These are phyloP conservation scores for Colletotrichum sidae DNA, from an alignment of 2,329 filamentous ascomycete genomes.

Conservation along the genomic window DNA sequence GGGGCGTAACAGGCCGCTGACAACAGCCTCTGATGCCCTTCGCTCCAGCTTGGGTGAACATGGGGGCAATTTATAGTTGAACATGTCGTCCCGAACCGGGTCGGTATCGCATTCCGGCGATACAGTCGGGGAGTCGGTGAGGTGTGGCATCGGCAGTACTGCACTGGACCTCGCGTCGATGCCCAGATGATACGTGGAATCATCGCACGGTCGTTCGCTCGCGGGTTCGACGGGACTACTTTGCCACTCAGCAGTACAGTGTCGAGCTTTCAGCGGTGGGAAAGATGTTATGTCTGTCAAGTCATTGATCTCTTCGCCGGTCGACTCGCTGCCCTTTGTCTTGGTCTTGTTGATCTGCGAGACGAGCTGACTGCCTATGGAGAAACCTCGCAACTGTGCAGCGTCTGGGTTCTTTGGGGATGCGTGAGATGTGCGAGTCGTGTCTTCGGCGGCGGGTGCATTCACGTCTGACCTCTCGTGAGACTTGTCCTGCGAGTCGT, in stretches of 20 bases:
- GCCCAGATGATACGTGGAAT: constrained; percentile 44
- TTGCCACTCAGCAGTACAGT: constrained; percentile 49
- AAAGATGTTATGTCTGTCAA: constrained; percentile 47
- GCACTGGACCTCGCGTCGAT: constrained; percentile 46
- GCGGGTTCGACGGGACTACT: constrained; percentile 39
- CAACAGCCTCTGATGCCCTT: constrained; percentile 7
- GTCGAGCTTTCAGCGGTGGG: constrained; percentile 45
- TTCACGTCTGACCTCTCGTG: constrained; percentile 18
- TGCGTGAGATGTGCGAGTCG: neutral
- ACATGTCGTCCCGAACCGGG: constrained; percentile 24
- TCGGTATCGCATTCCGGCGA: neutral
- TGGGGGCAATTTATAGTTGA: constrained; percentile 20
- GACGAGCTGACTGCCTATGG: neutral
- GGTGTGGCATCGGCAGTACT: neutral
- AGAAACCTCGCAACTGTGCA: neutral
- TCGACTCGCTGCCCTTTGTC: constrained; percentile 2
- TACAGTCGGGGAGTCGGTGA: neutral
- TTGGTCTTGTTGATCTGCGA: neutral
- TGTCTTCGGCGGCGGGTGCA: neutral
- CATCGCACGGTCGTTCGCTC: constrained; percentile 3
- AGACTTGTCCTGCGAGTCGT: too few relatives aligned
- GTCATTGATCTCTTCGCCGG: neutral
- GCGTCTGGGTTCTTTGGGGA: neutral
- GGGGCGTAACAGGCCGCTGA: neutral
- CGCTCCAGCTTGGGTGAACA: neutral